phyloP scores from a whole-genome alignment of 345 rosid species.

The Hibiscus syriacus region DNA sequence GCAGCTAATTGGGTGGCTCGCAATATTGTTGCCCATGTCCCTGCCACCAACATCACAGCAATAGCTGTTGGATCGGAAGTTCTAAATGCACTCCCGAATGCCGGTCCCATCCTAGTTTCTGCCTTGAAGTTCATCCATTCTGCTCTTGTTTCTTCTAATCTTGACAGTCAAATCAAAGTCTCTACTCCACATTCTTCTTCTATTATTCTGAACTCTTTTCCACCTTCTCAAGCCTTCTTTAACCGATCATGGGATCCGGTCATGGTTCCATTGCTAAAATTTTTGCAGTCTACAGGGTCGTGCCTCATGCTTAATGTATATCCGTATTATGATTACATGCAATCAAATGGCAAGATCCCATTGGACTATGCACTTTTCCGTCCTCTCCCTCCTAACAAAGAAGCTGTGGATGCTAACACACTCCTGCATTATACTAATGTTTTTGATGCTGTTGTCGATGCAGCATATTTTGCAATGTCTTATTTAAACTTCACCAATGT shows the following conservation, averaged over 20 bases:
- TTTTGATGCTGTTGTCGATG: slow-evolving; percentile 88
- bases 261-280: slow-evolving; percentile 81
- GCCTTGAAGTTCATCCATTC: slow-evolving; percentile 81
- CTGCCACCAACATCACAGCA: slow-evolving; percentile 86
- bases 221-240: slow-evolving; percentile 99
- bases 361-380: slow-evolving; percentile 90
- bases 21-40: slow-evolving; percentile 73
- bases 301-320: slow-evolving; percentile 86
- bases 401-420: slow-evolving; percentile 94
- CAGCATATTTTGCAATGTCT: slow-evolving; percentile 86
- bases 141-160: slow-evolving; percentile 86
- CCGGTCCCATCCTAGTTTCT: slow-evolving; percentile 72
- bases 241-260: slow-evolving; percentile 86
- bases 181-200: slow-evolving; percentile 86
- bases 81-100: slow-evolving; percentile 61
- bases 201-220: slow-evolving; percentile 89
- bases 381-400: slow-evolving; percentile 86
- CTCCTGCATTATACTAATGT: slow-evolving; percentile 90
- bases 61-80: slow-evolving; percentile 92
- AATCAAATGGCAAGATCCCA: slow-evolving; percentile 72
- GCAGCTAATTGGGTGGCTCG: slow-evolving; percentile 97
- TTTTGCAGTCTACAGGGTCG: slow-evolving; percentile 71
- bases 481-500: slow-evolving; percentile 77
- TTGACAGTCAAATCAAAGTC: slow-evolving; percentile 76
- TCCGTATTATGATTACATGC: slow-evolving; percentile 81